Evolutionary conservation across 2,329 filamentous ascomycete species (phyloP), one percentile per base, ranked within the genome.

Genomic region (Cercospora brassicicola): DNA sequence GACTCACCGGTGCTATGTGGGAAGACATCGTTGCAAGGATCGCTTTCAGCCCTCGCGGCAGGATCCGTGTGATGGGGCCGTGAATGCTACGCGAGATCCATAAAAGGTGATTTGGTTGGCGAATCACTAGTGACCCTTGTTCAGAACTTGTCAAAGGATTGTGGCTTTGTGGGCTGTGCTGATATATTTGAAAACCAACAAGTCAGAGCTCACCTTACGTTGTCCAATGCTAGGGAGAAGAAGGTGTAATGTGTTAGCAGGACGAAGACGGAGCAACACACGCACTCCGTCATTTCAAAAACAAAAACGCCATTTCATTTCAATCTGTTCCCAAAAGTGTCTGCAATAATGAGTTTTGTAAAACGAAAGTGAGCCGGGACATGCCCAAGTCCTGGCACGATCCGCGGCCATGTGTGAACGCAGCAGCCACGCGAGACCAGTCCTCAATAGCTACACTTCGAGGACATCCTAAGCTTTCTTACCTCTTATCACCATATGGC

Each of bases 261-360:
- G 11, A 30, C 48, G 23, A n/a, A 15, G 13, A 28, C 11, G 4
- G 1, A 23, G 9, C 11, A 8, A 55, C 10, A 28, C 6, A n/a
- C 3, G 30, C 30, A 59, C n/a, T 56, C 20, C 48, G 26, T 28
- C n/a, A 20, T n/a, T 36, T 33, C n/a, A 36, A 59, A 36, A 36
- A n/a, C 30, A 59, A 59, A 23, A 59, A 59, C 55, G 55, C 55
- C 55, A 23, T 59, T 59, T 31, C 18, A 59, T 59, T 59, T 59
- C 55, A 59, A 36, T 59, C 28, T 59, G 30, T 18, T 36, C 30
- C 55, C 31, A 33, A 36, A 59, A 33, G 28, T 36, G n/a, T 36
- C 55, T 59, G 55, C 55, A 59, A 33, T n/a, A 59, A 36, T 59
- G 55, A 59, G 28, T 20, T 15, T 59, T 36, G 55, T 59, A 59